Conservation (phyloP, 2,329 filamentous ascomycete genomes). For the Aspergillus latus region DNA sequence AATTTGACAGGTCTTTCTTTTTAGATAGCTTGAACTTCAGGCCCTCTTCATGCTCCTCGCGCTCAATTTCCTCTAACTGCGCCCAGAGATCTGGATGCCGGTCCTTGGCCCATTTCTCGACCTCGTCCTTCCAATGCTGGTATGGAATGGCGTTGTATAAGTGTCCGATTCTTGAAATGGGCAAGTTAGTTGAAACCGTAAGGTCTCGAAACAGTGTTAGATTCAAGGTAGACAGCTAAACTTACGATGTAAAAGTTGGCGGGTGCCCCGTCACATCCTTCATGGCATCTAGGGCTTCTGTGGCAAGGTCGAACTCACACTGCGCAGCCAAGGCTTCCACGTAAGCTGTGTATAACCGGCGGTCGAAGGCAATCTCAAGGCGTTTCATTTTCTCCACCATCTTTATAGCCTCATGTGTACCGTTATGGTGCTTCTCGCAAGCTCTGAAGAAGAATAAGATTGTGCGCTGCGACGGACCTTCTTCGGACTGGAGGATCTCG, state of each 20-base stretch:
- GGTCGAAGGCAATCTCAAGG: conserved; percentile 77
- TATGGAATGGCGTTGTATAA: conserved; percentile 73
- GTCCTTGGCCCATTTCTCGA: conserved; percentile 71
- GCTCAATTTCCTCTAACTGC: conserved; percentile 54
- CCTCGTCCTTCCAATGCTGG: conserved; percentile 63
- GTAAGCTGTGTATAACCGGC: conserved; percentile 72
- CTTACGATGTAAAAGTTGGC: conserved; percentile 72
- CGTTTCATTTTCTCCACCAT: conserved; percentile 58
- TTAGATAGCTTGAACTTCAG: conserved; percentile 28
- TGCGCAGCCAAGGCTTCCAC: conserved; percentile 73
- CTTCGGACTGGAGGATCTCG: conserved; percentile 76
- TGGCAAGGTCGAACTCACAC: conserved; percentile 67
- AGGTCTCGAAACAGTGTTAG: not conserved
- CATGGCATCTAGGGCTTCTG: conserved; percentile 65
- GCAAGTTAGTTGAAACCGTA: not conserved
- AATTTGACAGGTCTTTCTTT: not conserved
- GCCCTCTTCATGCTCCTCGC: conserved; percentile 37
- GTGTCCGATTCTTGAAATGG: conserved; percentile 62
- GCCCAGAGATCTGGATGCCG: conserved; percentile 70
- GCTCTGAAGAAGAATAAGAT: conserved; percentile 78
- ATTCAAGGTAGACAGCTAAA: not conserved
- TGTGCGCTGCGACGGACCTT: conserved; percentile 81
- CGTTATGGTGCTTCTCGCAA: conserved; percentile 61
- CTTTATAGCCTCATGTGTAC: conserved; percentile 50
- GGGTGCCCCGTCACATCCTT: conserved; percentile 64